Evolutionary conservation across 1,284 basidiomycete species (phyloP).

Genomic region (Marasmius fiardii): DNA sequence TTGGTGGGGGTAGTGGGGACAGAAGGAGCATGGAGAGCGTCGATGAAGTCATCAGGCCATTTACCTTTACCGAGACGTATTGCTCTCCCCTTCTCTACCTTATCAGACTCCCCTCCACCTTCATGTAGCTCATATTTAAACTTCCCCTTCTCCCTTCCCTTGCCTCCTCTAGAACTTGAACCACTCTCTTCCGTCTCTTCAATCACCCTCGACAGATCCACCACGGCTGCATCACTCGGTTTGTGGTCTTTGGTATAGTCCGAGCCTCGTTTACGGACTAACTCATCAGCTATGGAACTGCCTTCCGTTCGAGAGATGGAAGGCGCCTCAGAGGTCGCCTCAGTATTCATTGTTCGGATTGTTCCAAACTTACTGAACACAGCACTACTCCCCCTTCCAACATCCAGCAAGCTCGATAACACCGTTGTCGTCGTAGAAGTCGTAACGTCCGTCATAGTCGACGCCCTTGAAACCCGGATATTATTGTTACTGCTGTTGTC

Average conservation of each 20-base stretch:
- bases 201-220: constrained; percentile 63
- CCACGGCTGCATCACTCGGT: constrained; percentile 54
- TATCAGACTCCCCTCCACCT: constrained; percentile 23
- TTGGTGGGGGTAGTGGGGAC: constrained; percentile 29
- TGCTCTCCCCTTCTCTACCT: constrained; percentile 31
- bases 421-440: constrained; percentile 52
- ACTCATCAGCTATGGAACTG: constrained; percentile 50
- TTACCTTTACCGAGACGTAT: constrained; percentile 73
- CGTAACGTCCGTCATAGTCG: constrained; percentile 48
- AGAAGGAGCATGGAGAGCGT: constrained; percentile 42
- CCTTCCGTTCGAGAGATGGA: constrained; percentile 64
- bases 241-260: constrained; percentile 48
- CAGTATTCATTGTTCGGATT: constrained; percentile 75
- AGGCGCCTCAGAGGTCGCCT: constrained; percentile 65
- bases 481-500: constrained; percentile 20
- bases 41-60: constrained; percentile 79
- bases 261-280: constrained; percentile 34
- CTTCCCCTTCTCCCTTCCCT: constrained; percentile 1
- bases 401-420: constrained; percentile 64
- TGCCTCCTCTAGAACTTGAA: constrained; percentile 34
- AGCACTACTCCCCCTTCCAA: constrained; percentile 36
- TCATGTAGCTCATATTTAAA: not conserved
- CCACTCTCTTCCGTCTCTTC: constrained; percentile 69
- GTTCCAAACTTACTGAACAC: constrained; percentile 66
- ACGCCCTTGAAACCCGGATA: constrained; percentile 45